Percentiles rank a stretch among this genome's conserved stretches.
phyloP scores from a whole-genome alignment of 73 alveolate species.

The Symbiodinium natans region DNA sequence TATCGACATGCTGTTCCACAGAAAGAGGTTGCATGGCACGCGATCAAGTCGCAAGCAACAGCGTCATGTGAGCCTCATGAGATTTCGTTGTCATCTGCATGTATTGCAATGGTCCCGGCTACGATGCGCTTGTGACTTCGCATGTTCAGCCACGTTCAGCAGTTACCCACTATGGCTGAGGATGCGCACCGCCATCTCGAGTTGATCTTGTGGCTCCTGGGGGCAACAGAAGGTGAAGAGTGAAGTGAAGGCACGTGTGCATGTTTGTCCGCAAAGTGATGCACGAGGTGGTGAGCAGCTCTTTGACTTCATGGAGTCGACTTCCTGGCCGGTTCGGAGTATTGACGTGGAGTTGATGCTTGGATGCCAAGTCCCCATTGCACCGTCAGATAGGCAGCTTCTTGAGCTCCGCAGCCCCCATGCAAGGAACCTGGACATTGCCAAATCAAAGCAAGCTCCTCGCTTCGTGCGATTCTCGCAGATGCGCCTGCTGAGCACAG shows the following conservation, averaged over 20 bases:
- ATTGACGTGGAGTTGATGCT: neutral
- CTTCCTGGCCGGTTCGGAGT: neutral
- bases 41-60: too few relatives aligned
- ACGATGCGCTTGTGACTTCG: too few relatives aligned
- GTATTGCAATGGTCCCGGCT: too few relatives aligned
- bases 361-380: neutral
- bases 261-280: too few relatives aligned
- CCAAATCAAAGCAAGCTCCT: neutral
- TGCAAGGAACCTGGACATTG: neutral
- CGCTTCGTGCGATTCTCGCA: neutral
- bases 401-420: neutral
- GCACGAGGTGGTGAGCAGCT: constrained; percentile 8
- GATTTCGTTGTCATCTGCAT: too few relatives aligned
- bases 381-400: neutral
- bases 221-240: neutral
- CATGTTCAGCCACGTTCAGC: too few relatives aligned
- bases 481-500: neutral
- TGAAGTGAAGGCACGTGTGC: too few relatives aligned
- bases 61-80: too few relatives aligned
- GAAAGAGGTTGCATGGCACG: neutral
- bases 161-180: too few relatives aligned
- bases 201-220: neutral
- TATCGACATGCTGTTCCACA: constrained; percentile 19
- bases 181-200: constrained; percentile 12
- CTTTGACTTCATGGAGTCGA: neutral